These are phyloP conservation scores for Nepenthes alata DNA, from an alignment of 179 eudicot species.

Conservation along the genomic window DNA sequence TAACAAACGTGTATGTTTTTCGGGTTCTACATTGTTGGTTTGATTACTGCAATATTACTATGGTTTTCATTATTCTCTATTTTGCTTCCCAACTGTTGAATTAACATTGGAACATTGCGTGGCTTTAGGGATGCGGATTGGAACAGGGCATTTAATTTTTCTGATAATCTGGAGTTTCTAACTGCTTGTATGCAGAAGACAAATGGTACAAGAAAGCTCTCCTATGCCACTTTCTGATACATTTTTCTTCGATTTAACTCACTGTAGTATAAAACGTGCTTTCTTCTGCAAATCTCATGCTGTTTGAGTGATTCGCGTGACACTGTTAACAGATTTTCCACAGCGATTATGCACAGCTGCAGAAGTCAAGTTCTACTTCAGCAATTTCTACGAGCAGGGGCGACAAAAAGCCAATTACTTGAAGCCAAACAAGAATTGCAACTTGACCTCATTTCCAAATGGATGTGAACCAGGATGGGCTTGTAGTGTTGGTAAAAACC, in stretches of 20 bases:
- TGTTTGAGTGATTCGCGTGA: background rate
- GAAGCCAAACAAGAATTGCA: constrained; percentile 72
- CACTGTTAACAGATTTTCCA: constrained; percentile 27
- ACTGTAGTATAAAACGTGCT: background rate
- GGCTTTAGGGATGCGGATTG: constrained; percentile 54
- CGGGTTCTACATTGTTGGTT: background rate
- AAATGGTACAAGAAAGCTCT: constrained; percentile 28
- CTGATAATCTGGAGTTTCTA: constrained; percentile 40
- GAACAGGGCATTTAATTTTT: constrained; percentile 65
- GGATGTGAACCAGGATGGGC: constrained; percentile 99
- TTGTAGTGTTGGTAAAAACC: constrained; percentile 30
- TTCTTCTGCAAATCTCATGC: background rate
- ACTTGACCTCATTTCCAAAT: constrained; percentile 55
- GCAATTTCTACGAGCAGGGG: constrained; percentile 35
- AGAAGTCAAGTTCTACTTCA: constrained; percentile 64
- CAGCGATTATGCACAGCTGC: constrained; percentile 67
- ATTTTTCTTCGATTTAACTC: background rate
- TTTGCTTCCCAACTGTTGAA: constrained; percentile 2
- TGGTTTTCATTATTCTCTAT: background rate
- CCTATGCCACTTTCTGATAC: background rate
- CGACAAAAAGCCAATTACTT: constrained; percentile 36
- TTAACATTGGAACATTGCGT: background rate
- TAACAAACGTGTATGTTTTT: constrained; percentile 62
- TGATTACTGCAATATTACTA: background rate
- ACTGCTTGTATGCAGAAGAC: constrained; percentile 32